Evolutionary conservation across 148 eudicot genomes (phyloP), one percentile per base, ranked within the genome.

Genomic region (Simmondsia chinensis): DNA sequence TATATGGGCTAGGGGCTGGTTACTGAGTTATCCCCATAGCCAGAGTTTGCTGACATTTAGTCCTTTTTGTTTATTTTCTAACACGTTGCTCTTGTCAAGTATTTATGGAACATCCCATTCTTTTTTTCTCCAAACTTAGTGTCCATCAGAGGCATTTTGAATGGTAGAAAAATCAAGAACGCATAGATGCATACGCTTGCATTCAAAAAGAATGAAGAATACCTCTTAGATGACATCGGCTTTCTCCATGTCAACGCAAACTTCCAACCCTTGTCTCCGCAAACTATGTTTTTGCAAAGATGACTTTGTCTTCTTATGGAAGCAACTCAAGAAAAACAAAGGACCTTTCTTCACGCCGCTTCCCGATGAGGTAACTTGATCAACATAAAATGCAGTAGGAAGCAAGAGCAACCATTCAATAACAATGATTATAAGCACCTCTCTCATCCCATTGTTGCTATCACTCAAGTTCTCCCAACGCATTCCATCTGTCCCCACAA

Each of bases 181-280:
- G n/a, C n/a, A n/a, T n/a, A n/a, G n/a, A n/a, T n/a, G n/a, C n/a
- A n/a, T n/a, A n/a, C n/a, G n/a, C n/a, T n/a, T n/a, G n/a, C n/a
- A n/a, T n/a, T n/a, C n/a, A n/a, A n/a, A 29, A 24, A 14, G 6
- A 24, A 6, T 41, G 31, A 33, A 43, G 41, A 28, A 6, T 2
- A 72, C 87, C 87, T 80, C 87, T 60, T 66, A 82, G 23, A 46
- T 42, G 19, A 80, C 82, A 75, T 80, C 87, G 43, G 62, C 66
- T 61, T 80, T 76, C 44, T 80, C 82, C 66, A 66, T 60, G 62
- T 69, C 60, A 54, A 70, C 62, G 24, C 38, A 60, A 54, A 72
- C 82, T 64, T 76, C 59, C 20, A 82, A 66, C 34, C 58, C 63
- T 34, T 66, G 73, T 59, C 59, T 76, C 37, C 20, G 59, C 25